Conservation (phyloP, 2,329 filamentous ascomycete genomes). For the Tricladium varicosporioides region DNA sequence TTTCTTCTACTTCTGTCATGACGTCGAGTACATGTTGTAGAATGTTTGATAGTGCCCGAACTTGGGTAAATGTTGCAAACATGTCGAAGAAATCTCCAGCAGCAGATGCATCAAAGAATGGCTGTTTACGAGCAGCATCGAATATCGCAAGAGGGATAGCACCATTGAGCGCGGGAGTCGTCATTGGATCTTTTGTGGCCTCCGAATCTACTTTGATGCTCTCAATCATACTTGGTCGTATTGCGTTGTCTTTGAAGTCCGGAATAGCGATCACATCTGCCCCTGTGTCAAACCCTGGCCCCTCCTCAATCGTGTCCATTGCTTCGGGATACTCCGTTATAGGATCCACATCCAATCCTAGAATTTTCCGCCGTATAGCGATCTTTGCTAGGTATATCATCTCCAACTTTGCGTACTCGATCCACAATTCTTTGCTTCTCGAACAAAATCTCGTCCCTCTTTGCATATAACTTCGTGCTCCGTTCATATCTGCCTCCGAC, state of each 20-base stretch:
- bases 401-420: constrained; percentile 88
- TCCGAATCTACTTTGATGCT: constrained; percentile 53
- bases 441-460: constrained; percentile 88
- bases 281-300: constrained; percentile 34
- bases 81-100: constrained; percentile 79
- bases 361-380: constrained; percentile 66
- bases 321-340: constrained; percentile 42
- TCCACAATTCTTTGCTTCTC: constrained; percentile 70
- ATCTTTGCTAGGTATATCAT: constrained; percentile 89
- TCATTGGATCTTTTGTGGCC: constrained; percentile 35
- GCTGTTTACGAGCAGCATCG: constrained; percentile 77
- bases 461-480: constrained; percentile 82
- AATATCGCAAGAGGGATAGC: constrained; percentile 93
- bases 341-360: constrained; percentile 57
- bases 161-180: constrained; percentile 83
- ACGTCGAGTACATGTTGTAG: constrained; percentile 70
- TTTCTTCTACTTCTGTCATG: constrained; percentile 59
- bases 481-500: constrained; percentile 79
- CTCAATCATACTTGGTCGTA: constrained; percentile 46
- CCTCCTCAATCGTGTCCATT: constrained; percentile 40
- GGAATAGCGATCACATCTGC: constrained; percentile 57
- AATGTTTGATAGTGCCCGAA: constrained; percentile 64
- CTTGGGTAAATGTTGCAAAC: constrained; percentile 66
- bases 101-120: constrained; percentile 63
- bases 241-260: constrained; percentile 40